phyloP scores from a whole-genome alignment of 2,329 filamentous ascomycete species.

The Beauveria australis region DNA sequence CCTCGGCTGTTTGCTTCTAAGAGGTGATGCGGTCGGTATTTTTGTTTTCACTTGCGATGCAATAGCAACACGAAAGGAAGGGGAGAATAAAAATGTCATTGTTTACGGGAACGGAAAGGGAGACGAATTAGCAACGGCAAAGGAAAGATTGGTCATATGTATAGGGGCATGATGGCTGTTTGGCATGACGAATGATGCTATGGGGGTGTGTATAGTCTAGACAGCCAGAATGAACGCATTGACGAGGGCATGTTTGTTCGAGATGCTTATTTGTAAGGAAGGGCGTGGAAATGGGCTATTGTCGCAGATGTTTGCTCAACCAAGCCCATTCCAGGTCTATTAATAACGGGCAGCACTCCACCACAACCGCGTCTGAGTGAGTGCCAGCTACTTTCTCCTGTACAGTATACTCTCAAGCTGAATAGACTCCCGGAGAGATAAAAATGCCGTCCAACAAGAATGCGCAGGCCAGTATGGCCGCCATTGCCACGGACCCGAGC shows the following conservation, averaged over 20 bases:
- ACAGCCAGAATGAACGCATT: slow-evolving; percentile 12
- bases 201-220: slow-evolving; percentile 11
- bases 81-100: slow-evolving; percentile 9
- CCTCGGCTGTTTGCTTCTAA: slow-evolving; percentile 9
- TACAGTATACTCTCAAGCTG: not conserved
- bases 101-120: slow-evolving; percentile 10
- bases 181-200: slow-evolving; percentile 3
- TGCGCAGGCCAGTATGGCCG: not conserved
- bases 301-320: no score
- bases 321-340: not conserved
- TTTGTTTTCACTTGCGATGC: slow-evolving; percentile 11
- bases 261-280: not conserved
- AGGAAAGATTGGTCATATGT: slow-evolving; percentile 10
- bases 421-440: not conserved
- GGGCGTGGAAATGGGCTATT: no score
- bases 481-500: slow-evolving; percentile 12
- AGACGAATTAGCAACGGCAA: slow-evolving; percentile 11
- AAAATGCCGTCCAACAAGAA: slow-evolving; percentile 4
- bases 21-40: slow-evolving; percentile 7
- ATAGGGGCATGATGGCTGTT: slow-evolving; percentile 12
- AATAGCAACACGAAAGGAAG: slow-evolving; percentile 7
- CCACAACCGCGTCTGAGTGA: not conserved
- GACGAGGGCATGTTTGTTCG: not conserved
- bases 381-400: not conserved
- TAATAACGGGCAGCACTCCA: not conserved